Percentiles rank a stretch among this genome's conserved stretches.
phyloP scores from a whole-genome alignment of 768 basidiomycete genomes.

The Rhodosporidiobolus sp. region DNA sequence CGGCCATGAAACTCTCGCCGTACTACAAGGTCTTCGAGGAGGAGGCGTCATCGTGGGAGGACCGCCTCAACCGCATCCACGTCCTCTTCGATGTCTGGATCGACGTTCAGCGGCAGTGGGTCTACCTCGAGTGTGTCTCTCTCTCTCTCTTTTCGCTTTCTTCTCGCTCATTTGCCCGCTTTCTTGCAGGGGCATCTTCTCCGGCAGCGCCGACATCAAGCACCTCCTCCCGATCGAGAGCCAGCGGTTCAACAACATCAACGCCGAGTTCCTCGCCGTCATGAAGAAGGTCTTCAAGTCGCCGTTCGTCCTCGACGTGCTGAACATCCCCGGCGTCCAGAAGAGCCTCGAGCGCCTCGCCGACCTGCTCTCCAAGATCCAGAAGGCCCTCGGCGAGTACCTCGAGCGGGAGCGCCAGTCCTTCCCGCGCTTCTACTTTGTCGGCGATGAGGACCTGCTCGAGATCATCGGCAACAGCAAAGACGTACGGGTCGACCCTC shows the following conservation, averaged over 20 bases:
- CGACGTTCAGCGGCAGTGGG: constrained; percentile 99
- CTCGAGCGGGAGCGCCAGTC: constrained; percentile 94
- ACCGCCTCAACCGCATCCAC: constrained; percentile 73
- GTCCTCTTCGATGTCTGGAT: constrained; percentile 99
- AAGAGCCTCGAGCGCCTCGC: constrained; percentile 95
- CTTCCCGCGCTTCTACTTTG: constrained; percentile 99
- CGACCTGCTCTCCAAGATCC: constrained; percentile 94
- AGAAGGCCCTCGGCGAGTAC: constrained; percentile 98
- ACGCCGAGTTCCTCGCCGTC: constrained; percentile 91
- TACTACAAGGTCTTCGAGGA: constrained; percentile 82
- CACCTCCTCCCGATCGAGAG: constrained; percentile 96
- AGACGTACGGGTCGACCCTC: constrained; percentile 52
- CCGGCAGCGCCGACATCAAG: constrained; percentile 99
- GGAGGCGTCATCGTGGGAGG: constrained; percentile 46
- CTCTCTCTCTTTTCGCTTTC: background rate
- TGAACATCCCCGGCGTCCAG: constrained; percentile 93
- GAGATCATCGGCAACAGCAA: constrained; percentile 99
- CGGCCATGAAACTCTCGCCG: constrained; percentile 95
- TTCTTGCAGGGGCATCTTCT: constrained; percentile 72
- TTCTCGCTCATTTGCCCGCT: background rate
- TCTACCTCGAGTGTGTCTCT: constrained; percentile 70
- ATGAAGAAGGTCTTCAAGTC: constrained; percentile 99
- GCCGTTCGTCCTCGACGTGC: constrained; percentile 91
- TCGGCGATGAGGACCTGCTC: constrained; percentile 95
- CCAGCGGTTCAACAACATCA: constrained; percentile 90